Evolutionary conservation across 2,329 filamentous ascomycete species (phyloP).

Genomic region (Orbilia oligospora): DNA sequence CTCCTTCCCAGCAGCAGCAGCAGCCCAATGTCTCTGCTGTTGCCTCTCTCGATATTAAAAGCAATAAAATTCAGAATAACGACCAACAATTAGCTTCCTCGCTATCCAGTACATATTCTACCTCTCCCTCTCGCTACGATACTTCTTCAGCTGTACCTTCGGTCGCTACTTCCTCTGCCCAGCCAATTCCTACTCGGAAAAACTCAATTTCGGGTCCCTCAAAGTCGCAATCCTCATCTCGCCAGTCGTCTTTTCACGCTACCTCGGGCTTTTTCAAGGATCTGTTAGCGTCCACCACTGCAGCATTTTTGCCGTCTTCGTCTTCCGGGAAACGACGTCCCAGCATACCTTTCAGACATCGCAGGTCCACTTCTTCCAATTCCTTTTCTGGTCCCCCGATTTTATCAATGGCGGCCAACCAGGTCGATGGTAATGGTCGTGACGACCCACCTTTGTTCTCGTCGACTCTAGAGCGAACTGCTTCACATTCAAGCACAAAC

Average conservation of each 20-base stretch:
- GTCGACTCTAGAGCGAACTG: conserved; percentile 51
- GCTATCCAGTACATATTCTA: conserved; percentile 39
- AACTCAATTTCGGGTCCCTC: conserved; percentile 42
- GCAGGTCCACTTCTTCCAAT: conserved; percentile 55
- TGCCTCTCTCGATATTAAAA: conserved; percentile 8
- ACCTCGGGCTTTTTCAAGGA: conserved; percentile 60
- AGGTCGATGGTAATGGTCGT: conserved; percentile 35
- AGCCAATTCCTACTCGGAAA: conserved; percentile 39
- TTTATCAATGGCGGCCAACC: conserved; percentile 46
- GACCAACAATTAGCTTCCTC: conserved; percentile 35
- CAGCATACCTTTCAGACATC: conserved; percentile 57
- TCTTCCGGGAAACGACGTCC: conserved; percentile 56
- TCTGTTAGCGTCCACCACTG: conserved; percentile 57
- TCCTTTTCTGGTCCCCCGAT: conserved; percentile 39
- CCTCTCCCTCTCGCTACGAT: conserved; percentile 29
- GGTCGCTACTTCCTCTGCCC: conserved; percentile 15
- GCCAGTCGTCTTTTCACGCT: conserved; percentile 56
- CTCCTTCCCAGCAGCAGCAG: not conserved
- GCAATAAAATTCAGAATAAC: conserved; percentile 30
- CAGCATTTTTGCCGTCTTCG: conserved; percentile 47
- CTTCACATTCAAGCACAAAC: conserved; percentile 58
- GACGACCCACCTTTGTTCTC: conserved; percentile 46
- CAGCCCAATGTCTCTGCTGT: not conserved
- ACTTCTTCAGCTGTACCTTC: conserved; percentile 27
- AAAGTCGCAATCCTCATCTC: conserved; percentile 51